A percentile compares a stretch with the other conserved stretches of the same genome.
phyloP scores from a whole-genome alignment of 495 filamentous ascomycete species.

The Tuber brumale region DNA sequence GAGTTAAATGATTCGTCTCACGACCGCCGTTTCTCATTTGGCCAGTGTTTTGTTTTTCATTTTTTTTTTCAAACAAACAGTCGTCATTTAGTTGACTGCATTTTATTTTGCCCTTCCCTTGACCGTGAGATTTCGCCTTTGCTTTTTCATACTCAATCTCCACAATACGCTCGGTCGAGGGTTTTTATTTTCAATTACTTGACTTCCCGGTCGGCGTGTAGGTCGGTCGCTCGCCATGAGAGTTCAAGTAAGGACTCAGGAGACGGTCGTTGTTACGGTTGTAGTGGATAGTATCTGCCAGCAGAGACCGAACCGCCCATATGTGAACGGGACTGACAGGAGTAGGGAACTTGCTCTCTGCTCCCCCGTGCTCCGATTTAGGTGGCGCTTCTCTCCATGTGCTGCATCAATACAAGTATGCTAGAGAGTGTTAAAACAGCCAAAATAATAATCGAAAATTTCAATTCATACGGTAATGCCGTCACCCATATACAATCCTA shows the following conservation, averaged over 20 bases:
- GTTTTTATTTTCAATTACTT: background rate
- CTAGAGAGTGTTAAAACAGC: background rate
- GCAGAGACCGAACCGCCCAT: background rate
- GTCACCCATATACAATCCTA: background rate
- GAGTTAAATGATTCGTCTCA: constrained; percentile 5
- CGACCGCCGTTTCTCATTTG: background rate
- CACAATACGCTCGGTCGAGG: background rate
- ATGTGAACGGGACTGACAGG: background rate
- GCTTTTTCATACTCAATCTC: background rate
- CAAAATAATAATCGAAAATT: background rate
- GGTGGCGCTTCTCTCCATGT: background rate
- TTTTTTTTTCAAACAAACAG: background rate
- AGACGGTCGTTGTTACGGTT: background rate
- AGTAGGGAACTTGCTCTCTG: background rate
- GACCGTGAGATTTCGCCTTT: background rate
- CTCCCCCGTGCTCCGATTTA: background rate
- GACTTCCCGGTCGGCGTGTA: background rate
- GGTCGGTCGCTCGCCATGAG: background rate
- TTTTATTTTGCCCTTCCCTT: background rate
- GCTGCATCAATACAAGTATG: background rate
- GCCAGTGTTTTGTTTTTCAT: background rate
- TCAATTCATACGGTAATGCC: background rate
- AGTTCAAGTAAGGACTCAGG: background rate
- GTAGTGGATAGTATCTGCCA: background rate
- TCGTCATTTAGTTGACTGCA: background rate